Evolutionary conservation across 2,329 filamentous ascomycete species (phyloP).

Genomic region (Diaporthe destruens): DNA sequence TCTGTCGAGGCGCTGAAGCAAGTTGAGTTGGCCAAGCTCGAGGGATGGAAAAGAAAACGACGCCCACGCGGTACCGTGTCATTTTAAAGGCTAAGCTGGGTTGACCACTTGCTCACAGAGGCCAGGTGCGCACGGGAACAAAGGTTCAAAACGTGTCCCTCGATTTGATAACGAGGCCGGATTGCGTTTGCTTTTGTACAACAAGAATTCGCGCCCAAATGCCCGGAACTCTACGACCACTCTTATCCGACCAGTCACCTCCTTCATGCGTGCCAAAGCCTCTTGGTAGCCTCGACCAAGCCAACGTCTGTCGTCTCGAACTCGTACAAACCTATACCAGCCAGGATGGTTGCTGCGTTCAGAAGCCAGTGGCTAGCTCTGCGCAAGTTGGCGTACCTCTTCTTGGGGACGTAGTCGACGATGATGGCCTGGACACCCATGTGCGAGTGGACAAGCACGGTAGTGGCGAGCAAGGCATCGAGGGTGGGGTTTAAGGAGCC

Average conservation of each 20-base stretch:
- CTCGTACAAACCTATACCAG: constrained; percentile 92
- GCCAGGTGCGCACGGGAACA: background rate
- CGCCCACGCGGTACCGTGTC: background rate
- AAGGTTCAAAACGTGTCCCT: background rate
- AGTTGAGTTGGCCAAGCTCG: background rate
- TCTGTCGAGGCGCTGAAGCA: background rate
- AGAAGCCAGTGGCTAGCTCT: constrained; percentile 82
- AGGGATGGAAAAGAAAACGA: background rate
- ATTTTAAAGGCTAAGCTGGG: background rate
- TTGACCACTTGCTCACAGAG: background rate
- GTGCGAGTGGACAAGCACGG: constrained; percentile 92
- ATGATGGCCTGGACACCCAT: constrained; percentile 93
- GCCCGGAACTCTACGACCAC: background rate
- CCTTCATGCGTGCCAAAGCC: constrained; percentile 84
- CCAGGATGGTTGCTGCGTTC: constrained; percentile 81
- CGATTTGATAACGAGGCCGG: background rate
- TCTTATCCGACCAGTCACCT: background rate
- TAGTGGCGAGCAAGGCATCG: constrained; percentile 86
- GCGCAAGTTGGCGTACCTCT: constrained; percentile 75
- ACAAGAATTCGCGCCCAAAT: background rate
- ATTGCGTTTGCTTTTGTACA: constrained; percentile 4
- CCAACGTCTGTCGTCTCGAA: constrained; percentile 99
- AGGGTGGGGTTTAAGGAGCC: constrained; percentile 90
- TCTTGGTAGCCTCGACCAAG: constrained; percentile 87
- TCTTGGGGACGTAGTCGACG: constrained; percentile 88